Evolutionary conservation across 257 asterid species (phyloP).

Genomic region (Plantago major): DNA sequence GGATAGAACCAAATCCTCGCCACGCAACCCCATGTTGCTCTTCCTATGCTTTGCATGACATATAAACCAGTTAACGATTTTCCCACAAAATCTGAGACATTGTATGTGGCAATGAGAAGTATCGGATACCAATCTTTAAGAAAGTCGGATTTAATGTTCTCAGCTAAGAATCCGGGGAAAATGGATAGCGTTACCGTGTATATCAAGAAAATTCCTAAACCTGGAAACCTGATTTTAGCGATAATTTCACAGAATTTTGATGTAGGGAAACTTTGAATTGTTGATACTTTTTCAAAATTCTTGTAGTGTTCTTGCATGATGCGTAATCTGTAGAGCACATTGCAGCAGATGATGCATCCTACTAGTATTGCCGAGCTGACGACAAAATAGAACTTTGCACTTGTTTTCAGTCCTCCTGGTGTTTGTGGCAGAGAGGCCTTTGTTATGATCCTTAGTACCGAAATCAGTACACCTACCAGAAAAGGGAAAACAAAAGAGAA

Average conservation of each 20-base stretch:
- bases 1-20: constrained; percentile 66
- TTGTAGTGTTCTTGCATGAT: constrained; percentile 43
- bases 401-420: constrained; percentile 52
- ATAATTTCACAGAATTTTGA: constrained; percentile 31
- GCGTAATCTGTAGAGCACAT: constrained; percentile 45
- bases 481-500: too few relatives aligned
- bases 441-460: constrained; percentile 53
- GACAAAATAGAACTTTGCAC: constrained; percentile 64
- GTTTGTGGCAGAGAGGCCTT: constrained; percentile 76
- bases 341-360: constrained; percentile 53
- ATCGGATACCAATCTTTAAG: constrained; percentile 74
- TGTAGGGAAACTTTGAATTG: constrained; percentile 10
- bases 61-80: constrained; percentile 50
- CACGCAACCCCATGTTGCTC: constrained; percentile 58
- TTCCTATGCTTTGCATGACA: constrained; percentile 30
- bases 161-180: constrained; percentile 72
- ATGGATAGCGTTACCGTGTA: constrained; percentile 72
- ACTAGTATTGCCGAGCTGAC: constrained; percentile 34
- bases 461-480: constrained; percentile 56
- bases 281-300: constrained; percentile 16
- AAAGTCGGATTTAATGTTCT: constrained; percentile 40
- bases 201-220: constrained; percentile 50
- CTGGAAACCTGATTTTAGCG: constrained; percentile 45
- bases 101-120: constrained; percentile 46
- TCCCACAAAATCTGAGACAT: constrained; percentile 58